These are phyloP conservation scores for Bidens hawaiensis DNA, from an alignment of 140 eudicot species.

Conservation along the genomic window DNA sequence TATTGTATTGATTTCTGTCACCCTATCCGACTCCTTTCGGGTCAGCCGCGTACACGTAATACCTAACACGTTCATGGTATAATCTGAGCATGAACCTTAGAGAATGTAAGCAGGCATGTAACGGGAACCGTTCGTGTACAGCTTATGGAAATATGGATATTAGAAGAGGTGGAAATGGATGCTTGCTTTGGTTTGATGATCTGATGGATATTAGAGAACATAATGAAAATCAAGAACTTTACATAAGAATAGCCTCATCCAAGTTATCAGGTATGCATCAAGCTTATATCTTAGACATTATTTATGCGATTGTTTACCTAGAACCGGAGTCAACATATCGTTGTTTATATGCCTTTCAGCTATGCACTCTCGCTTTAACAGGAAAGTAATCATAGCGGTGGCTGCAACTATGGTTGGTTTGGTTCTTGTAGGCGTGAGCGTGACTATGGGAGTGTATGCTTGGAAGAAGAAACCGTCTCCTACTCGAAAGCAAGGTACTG, in stretches of 20 bases:
- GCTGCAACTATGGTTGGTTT: constrained; percentile 1
- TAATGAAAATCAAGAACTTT: constrained; percentile 13
- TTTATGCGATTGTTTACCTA: neutral
- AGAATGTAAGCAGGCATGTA: constrained; percentile 20
- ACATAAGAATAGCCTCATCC: constrained; percentile 11
- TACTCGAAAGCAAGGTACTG: neutral
- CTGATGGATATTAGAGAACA: constrained; percentile 19
- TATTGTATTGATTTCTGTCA: too few species aligned
- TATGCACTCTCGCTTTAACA: neutral
- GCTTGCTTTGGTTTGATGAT: constrained; percentile 26
- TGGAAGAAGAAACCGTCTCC: neutral
- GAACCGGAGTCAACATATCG: neutral
- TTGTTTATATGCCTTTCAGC: constrained; percentile 1
- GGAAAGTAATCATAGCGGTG: neutral
- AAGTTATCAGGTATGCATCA: constrained; percentile 15
- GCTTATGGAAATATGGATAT: constrained; percentile 23
- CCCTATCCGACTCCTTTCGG: too few species aligned
- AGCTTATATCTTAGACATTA: too few species aligned
- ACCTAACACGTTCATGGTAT: constrained; percentile 27
- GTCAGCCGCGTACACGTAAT: too few species aligned
- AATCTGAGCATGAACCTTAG: constrained; percentile 14
- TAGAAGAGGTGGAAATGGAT: constrained; percentile 19
- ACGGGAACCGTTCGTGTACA: constrained; percentile 22
- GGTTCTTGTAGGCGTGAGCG: constrained; percentile 1
- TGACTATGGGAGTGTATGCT: neutral